A percentile compares a stretch with the other conserved stretches of the same genome.
Conservation (phyloP, 2,329 filamentous ascomycete genomes). For the Paraphaeosphaeria minitans region DNA sequence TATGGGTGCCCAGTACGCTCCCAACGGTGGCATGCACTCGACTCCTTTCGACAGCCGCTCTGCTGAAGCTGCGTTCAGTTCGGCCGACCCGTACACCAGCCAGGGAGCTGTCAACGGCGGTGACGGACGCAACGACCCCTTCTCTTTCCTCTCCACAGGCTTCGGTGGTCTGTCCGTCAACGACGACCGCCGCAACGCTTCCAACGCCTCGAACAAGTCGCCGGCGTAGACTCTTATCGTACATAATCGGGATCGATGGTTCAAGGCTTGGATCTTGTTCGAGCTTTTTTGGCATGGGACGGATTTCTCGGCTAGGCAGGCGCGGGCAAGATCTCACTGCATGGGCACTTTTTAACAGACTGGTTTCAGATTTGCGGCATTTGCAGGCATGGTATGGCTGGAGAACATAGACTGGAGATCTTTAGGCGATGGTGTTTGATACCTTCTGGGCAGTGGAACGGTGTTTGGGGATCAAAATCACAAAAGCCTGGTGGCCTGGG, state of each 20-base stretch:
- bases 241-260: conserved; percentile 42
- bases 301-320: conserved; percentile 43
- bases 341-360: conserved; percentile 39
- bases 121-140: conserved; percentile 72
- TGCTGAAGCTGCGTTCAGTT: conserved; percentile 92
- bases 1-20: conserved; percentile 75
- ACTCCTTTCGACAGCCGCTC: conserved; percentile 92
- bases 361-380: conserved; percentile 47
- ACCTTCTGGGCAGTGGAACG: conserved; percentile 34
- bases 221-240: conserved; percentile 43
- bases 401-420: conserved; percentile 47
- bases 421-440: conserved; percentile 46
- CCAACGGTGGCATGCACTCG: conserved; percentile 77
- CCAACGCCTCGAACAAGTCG: conserved; percentile 47
- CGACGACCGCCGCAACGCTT: conserved; percentile 56
- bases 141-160: conserved; percentile 77
- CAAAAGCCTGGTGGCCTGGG: conserved; percentile 34
- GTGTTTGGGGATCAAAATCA: conserved; percentile 42
- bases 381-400: conserved; percentile 42
- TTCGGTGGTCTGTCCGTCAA: conserved; percentile 75
- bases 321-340: conserved; percentile 41
- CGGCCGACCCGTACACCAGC: conserved; percentile 80
- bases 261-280: conserved; percentile 39
- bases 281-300: conserved; percentile 41
- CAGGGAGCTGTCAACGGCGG: conserved; percentile 72